Evolutionary conservation across 1,284 basidiomycete genomes (phyloP), one percentile per base, ranked within the genome.

Genomic region (Pascua sp.): DNA sequence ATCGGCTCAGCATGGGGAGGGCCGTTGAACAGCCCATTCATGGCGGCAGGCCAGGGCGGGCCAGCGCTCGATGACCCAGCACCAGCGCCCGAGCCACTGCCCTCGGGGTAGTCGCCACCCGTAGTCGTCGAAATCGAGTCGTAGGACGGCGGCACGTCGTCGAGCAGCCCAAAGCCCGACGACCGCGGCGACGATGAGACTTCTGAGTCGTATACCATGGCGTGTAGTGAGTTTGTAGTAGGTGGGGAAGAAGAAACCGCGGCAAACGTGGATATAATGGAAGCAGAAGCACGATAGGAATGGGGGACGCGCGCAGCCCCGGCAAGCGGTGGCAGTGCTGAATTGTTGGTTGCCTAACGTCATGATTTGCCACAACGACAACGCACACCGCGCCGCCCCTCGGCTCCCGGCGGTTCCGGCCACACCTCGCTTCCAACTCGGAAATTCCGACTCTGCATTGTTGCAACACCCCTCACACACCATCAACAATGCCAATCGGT

Each of bases 131-230:
- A 53, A 16, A 55, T 46, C 12, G 42, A 45, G 51, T 71, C 67
- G 58, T 74, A 74, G 11, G 71, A 62, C 11, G 72, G 71, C 0
- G 67, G 69, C 13, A 60, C 44, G 38, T 72, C 67, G 36, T 60
- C 59, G 47, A 63, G 53, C 16, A 43, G 24, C n/a, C 40, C 47
- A 24, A 18, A 39, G 4, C 12, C 45, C 32, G 46, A 55, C 32
- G 44, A 42, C 40, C 47, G 51, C 39, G 49, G 57, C 13, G 53
- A 59, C 7, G 53, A 13, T 32, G 24, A 32, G 4, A 32, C 24
- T 32, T 32, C 24, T 11, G 49, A 50, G 41, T 42, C 36, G 50
- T 47, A 47, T 36, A 57, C 54, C 49, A 51, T 56, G 3, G 24
- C 24, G 24, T 32, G 24, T 3, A 7, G 24, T 32, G 24, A 3